Conservation (phyloP, 108 stramenopile species). For the Stephanodiscus triporus region DNA sequence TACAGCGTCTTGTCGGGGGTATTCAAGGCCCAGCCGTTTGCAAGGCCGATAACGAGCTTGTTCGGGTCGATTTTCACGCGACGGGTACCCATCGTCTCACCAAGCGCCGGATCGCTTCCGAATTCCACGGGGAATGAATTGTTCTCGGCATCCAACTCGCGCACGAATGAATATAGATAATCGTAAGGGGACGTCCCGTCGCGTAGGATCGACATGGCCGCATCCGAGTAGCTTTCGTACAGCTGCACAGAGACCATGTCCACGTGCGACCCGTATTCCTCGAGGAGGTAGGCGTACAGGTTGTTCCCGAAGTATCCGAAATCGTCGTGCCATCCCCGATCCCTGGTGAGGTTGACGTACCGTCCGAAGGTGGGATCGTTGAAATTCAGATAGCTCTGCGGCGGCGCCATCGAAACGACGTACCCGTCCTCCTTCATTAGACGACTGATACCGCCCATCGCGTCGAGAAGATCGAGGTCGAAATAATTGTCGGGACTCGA, state of each 20-base stretch:
- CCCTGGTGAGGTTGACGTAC: conserved; percentile 55
- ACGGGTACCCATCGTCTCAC: conserved; percentile 13
- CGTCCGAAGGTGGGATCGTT: conserved; percentile 35
- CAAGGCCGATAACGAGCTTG: conserved; percentile 62
- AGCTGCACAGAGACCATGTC: conserved; percentile 74
- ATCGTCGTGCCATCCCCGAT: conserved; percentile 48
- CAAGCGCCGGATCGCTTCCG: conserved; percentile 33
- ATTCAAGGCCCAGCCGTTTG: conserved; percentile 56
- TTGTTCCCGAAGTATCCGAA: conserved; percentile 69
- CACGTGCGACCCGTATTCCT: conserved; percentile 49
- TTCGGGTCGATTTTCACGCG: conserved; percentile 30
- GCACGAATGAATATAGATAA: conserved; percentile 43
- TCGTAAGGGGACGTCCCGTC: conserved; percentile 21
- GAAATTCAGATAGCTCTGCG: conserved; percentile 70
- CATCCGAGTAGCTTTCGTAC: conserved; percentile 75
- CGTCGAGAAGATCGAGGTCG: conserved; percentile 46
- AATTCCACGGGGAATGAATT: conserved; percentile 28
- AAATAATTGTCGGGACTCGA: conserved; percentile 44
- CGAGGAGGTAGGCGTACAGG: conserved; percentile 65
- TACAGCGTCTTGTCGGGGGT: conserved; percentile 10
- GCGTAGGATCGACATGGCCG: conserved; percentile 40
- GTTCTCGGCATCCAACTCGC: conserved; percentile 12
- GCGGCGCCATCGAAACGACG: conserved; percentile 71
- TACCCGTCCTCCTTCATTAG: conserved; percentile 49
- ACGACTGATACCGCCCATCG: conserved; percentile 51